A percentile compares a stretch with the other conserved stretches of the same genome.
Evolutionary conservation across 345 rosid species (phyloP).

Genomic region (Brassica juncea): DNA sequence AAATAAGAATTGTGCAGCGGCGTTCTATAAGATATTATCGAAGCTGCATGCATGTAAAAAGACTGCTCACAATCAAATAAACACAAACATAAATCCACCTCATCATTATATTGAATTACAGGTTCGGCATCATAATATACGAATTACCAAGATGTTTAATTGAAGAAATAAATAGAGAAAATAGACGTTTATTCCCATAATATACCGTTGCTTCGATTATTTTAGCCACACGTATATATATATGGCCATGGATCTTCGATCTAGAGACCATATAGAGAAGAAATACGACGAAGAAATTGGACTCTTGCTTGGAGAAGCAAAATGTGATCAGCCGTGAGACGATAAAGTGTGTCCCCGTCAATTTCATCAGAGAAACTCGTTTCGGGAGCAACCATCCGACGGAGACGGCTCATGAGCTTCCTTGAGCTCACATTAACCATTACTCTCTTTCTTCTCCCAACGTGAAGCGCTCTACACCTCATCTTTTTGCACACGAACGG

Average conservation of each 20-base stretch:
- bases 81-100: constrained; percentile 7
- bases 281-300: constrained; percentile 40
- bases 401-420: constrained; percentile 41
- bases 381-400: constrained; percentile 38
- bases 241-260: constrained; percentile 3
- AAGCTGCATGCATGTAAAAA: constrained; percentile 23
- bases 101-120: constrained; percentile 13
- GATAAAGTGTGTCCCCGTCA: constrained; percentile 32
- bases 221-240: constrained; percentile 2
- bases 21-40: not conserved
- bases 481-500: constrained; percentile 30
- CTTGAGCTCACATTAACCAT: constrained; percentile 30
- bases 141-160: constrained; percentile 10
- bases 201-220: constrained; percentile 17
- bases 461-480: constrained; percentile 35
- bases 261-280: constrained; percentile 40
- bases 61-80: constrained; percentile 2
- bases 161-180: not conserved
- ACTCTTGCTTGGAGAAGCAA: constrained; percentile 37
- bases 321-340: constrained; percentile 42
- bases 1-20: not conserved
- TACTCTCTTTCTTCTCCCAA: constrained; percentile 39
- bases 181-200: constrained; percentile 9
- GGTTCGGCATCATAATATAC: constrained; percentile 1
- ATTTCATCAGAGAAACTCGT: constrained; percentile 17